These are phyloP conservation scores for Drosera spatulata DNA, from an alignment of 179 eudicot species.

Conservation along the genomic window DNA sequence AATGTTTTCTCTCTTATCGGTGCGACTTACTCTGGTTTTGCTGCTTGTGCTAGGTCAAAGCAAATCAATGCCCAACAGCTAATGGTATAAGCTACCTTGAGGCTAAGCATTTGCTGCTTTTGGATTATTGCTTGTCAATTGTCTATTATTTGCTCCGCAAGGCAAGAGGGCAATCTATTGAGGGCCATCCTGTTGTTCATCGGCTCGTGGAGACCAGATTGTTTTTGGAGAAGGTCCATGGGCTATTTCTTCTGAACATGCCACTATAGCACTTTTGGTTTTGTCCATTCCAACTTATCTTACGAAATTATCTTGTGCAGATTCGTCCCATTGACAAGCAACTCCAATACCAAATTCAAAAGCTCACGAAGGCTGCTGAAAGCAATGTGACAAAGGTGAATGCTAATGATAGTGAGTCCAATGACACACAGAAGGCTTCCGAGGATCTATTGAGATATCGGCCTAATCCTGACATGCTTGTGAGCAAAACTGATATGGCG, in stretches of 20 bases:
- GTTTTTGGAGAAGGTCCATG: conserved; percentile 73
- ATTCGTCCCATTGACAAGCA: conserved; percentile 86
- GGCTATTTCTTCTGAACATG: neutral
- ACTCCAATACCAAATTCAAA: conserved; percentile 71
- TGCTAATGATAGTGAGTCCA: conserved; percentile 28
- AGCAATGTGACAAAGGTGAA: conserved; percentile 23
- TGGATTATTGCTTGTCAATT: conserved; percentile 80
- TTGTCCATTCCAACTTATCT: neutral
- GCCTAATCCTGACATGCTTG: conserved; percentile 74
- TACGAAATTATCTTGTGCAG: conserved; percentile 21
- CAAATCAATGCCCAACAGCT: conserved; percentile 50
- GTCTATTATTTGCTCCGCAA: conserved; percentile 84
- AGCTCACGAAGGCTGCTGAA: conserved; percentile 39
- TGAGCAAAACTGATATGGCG: conserved; percentile 41
- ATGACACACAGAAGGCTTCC: conserved; percentile 16
- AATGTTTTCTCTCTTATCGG: neutral
- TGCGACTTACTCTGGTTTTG: conserved; percentile 3
- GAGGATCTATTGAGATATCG: conserved; percentile 63
- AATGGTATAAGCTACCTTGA: conserved; percentile 91
- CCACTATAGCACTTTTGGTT: neutral
- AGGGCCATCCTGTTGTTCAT: conserved; percentile 77
- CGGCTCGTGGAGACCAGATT: conserved; percentile 84
- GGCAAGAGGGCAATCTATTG: conserved; percentile 72
- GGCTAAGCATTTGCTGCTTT: conserved; percentile 78
- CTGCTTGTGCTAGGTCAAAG: conserved; percentile 42